Percentiles rank a stretch among this genome's conserved stretches.
Evolutionary conservation across 2,329 filamentous ascomycete species (phyloP).

Genomic region (Pseudovirgaria hyperparasitica): DNA sequence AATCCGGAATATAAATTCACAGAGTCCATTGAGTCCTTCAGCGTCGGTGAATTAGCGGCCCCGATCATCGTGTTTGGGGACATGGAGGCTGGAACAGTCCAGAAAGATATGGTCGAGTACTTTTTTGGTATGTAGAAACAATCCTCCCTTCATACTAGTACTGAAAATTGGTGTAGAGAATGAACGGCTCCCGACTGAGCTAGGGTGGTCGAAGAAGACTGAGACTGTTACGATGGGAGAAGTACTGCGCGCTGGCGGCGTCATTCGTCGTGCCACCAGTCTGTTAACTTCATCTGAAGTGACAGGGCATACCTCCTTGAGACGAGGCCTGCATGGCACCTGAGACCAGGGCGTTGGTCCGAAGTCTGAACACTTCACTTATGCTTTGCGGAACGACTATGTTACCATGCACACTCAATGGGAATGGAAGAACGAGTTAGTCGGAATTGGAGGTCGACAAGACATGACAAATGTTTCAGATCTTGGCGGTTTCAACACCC

Average conservation of each 20-base stretch:
- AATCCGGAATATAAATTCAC: conserved; percentile 40
- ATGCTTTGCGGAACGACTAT: too few species aligned
- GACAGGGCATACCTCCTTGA: too few species aligned
- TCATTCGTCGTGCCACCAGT: conserved; percentile 6
- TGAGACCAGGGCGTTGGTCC: too few species aligned
- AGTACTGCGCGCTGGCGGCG: conserved; percentile 4
- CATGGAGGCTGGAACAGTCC: conserved; percentile 25
- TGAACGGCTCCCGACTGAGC: conserved; percentile 26
- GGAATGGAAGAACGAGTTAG: too few species aligned
- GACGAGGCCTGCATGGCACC: too few species aligned
- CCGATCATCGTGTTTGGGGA: conserved; percentile 40
- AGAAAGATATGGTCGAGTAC: conserved; percentile 29
- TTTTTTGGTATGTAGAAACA: conserved; percentile 29
- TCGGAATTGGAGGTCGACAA: too few species aligned
- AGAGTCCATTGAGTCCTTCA: conserved; percentile 29
- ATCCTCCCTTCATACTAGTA: background rate
- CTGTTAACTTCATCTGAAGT: too few species aligned
- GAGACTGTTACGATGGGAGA: conserved; percentile 8
- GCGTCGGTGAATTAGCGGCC: conserved; percentile 37
- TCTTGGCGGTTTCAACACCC: too few species aligned
- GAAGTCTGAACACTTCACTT: too few species aligned
- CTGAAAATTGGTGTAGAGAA: conserved; percentile 20
- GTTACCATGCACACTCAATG: too few species aligned
- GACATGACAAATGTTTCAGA: too few species aligned
- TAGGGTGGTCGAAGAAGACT: conserved; percentile 26